Conservation (phyloP, 2,329 filamentous ascomycete genomes). For the Claviceps spartinae region DNA sequence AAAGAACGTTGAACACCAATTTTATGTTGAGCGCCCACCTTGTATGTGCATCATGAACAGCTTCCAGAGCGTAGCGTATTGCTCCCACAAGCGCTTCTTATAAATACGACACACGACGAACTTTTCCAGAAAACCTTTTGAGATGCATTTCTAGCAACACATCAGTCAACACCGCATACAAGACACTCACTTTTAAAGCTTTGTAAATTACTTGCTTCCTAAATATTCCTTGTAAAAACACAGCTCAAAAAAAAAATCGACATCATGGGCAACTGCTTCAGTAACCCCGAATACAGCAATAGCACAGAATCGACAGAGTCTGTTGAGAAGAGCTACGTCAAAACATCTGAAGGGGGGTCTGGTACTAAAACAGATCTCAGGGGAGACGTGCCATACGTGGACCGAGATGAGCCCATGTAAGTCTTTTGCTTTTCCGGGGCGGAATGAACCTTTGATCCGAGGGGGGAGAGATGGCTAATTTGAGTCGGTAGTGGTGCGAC, state of each 20-base stretch:
- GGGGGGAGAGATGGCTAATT: background rate
- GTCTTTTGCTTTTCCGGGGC: background rate
- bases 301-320: too few species aligned
- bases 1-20: too few species aligned
- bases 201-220: accelerated
- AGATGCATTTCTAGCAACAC: too few species aligned
- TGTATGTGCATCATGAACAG: background rate
- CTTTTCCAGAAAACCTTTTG: too few species aligned
- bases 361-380: too few species aligned
- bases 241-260: background rate
- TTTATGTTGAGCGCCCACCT: background rate
- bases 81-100: too few species aligned
- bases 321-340: background rate
- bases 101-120: too few species aligned
- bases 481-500: background rate
- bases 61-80: too few species aligned
- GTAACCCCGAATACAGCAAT: background rate
- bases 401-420: background rate
- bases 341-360: background rate
- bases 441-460: background rate
- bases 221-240: background rate
- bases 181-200: background rate
- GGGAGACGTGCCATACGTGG: background rate
- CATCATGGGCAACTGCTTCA: background rate
- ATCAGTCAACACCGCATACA: background rate